Base-by-base conservation (phyloP, 495 filamentous ascomycete species). In the Daldinia loculata region DNA sequence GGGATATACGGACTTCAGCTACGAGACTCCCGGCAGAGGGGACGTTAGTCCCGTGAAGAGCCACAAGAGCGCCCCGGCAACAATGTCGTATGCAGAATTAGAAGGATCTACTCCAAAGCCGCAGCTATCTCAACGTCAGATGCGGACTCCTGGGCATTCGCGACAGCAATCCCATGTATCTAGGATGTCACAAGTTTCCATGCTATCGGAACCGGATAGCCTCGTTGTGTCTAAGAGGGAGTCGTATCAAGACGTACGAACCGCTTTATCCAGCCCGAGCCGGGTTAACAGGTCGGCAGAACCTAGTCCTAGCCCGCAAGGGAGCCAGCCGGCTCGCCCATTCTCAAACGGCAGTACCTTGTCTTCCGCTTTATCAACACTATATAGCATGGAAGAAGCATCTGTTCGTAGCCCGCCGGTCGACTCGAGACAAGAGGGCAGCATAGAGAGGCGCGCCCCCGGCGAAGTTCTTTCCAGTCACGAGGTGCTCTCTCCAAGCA, bases 351-450 rank as follows among this genome's bases (percentile, higher is more conserved):
- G 73, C 8, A 81, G 78, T 67, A 76, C 79, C 0, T 34, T 78
- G 24, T 83, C 81, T 5, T 82, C 80, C 2, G 75, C 79, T 11
- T 71, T 84, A 9, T 84, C 82, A 11, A 84, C 81, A 2, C 61
- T 84, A 1, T 79, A 82, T 60, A 84, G 81, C 61, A 80, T 80
- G 73, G 81, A 83, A 59, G 82, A 84, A 62, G 36, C 56, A 4
- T 72, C 70, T 9, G 36, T 68, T 26, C 70, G 60, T 43, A 71
- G 67, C 29, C 69, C 63, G 3, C 75, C 72, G 7, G 61, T 14
- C 0, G 63, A 53, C 8, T 30, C 41, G n/a, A 27, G 55, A 17
- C 36, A 45, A 14, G 60, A 72, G 4, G 36, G 29, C 19, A 29
- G 27, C 22, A 39, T 63, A 11, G 24, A 48, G 0, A 51, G 55